Evolutionary conservation across 139 green algal species (phyloP).

Genomic region (Nannochloris sp.): DNA sequence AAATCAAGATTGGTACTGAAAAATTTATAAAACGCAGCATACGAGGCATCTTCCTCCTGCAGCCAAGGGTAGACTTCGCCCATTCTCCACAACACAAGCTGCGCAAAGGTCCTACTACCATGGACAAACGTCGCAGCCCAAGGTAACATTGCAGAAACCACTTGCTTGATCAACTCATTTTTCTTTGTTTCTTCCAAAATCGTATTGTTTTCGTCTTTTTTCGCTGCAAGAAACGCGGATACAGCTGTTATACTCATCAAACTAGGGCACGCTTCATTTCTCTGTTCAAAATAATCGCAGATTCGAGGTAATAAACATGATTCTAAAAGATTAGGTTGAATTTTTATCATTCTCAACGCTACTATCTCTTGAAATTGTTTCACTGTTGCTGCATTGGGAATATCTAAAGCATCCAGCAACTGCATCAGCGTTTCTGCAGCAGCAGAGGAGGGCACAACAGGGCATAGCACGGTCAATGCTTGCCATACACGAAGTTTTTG

Average conservation of each 20-base stretch:
- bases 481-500: slow-evolving; percentile 62
- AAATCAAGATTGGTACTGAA: slow-evolving; percentile 35
- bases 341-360: slow-evolving; percentile 41
- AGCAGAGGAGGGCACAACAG: slow-evolving; percentile 9
- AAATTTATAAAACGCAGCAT: slow-evolving; percentile 19
- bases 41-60: not conserved
- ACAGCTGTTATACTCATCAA: slow-evolving; percentile 38
- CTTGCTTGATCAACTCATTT: slow-evolving; percentile 13
- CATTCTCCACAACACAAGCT: slow-evolving; percentile 27
- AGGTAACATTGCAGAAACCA: slow-evolving; percentile 33
- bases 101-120: slow-evolving; percentile 35
- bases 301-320: slow-evolving; percentile 44
- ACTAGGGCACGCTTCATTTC: slow-evolving; percentile 33
- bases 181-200: not conserved
- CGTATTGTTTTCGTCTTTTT: not conserved
- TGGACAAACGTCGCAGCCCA: slow-evolving; percentile 69
- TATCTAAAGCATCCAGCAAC: slow-evolving; percentile 17
- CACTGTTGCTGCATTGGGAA: slow-evolving; percentile 42
- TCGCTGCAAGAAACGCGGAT: not conserved
- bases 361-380: slow-evolving; percentile 70
- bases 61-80: slow-evolving; percentile 33
- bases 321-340: slow-evolving; percentile 26
- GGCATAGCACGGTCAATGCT: slow-evolving; percentile 43
- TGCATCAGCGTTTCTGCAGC: slow-evolving; percentile 2
- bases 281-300: slow-evolving; percentile 19